Percentiles rank a stretch among this genome's conserved stretches.
Evolutionary conservation across 2,329 filamentous ascomycete species (phyloP).

Genomic region (Paracorniculantispora psalliotae): DNA sequence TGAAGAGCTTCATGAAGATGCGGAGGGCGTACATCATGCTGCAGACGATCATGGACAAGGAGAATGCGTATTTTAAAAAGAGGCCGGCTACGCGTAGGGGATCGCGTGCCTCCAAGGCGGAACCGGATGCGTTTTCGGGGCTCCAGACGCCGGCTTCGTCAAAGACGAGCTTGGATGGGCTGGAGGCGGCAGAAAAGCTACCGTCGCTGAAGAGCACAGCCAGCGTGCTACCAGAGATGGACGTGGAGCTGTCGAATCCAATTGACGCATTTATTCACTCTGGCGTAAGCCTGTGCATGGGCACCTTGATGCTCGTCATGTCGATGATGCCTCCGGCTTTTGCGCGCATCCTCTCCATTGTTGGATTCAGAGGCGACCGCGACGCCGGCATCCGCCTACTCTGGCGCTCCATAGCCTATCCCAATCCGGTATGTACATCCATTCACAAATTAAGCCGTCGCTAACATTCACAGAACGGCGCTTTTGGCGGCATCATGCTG

Average conservation of each 20-base stretch:
- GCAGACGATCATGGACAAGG: slow-evolving; percentile 71
- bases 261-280: slow-evolving; percentile 87
- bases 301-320: slow-evolving; percentile 78
- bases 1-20: slow-evolving; percentile 89
- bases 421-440: slow-evolving; percentile 55
- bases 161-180: slow-evolving; percentile 8
- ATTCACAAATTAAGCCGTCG: too few species aligned
- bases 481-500: slow-evolving; percentile 74
- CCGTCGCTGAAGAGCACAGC: slow-evolving; percentile 11
- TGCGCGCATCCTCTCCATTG: slow-evolving; percentile 76
- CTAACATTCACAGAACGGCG: slow-evolving; percentile 57
- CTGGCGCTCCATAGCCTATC: slow-evolving; percentile 81
- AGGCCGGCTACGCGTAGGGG: too few species aligned
- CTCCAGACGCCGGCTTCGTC: slow-evolving; percentile 1
- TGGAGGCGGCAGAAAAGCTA: slow-evolving; percentile 40
- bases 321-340: slow-evolving; percentile 91
- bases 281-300: slow-evolving; percentile 84
- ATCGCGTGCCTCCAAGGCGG: too few species aligned
- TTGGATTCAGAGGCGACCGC: slow-evolving; percentile 87
- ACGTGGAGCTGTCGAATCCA: slow-evolving; percentile 43
- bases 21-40: slow-evolving; percentile 83
- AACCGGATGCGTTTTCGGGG: slow-evolving; percentile 32
- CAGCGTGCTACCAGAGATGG: slow-evolving; percentile 9
- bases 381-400: slow-evolving; percentile 77
- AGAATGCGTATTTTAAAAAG: slow-evolving; percentile 44